Evolutionary conservation across 768 basidiomycete species (phyloP), one percentile per base, ranked within the genome.

Genomic region (Tylopilus intermedius): DNA sequence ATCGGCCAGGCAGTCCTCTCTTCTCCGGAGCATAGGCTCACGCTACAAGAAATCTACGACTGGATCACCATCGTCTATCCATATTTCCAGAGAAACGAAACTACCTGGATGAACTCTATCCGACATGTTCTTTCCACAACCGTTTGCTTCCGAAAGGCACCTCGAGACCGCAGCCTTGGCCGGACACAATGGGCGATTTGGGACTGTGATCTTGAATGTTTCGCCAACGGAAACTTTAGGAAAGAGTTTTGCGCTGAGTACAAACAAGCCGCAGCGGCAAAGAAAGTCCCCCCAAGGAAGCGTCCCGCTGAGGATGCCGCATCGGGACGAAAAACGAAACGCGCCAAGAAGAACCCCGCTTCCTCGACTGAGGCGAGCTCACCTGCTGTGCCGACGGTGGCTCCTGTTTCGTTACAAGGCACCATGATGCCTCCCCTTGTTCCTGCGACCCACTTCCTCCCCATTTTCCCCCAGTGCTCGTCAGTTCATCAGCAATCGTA

Each of bases 31-130:
- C 87, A 89, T 60, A 84, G 88, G 48, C 83, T 97, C 47, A 92
- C 92, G 2, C 77, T 98, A 24, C 90, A 94, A 67, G 93, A 98
- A 67, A 96, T 99, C 58, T 98, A 98, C 64, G 86, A 90, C 65
- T 99, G 83, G 80, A 94, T 99, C 62, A 91, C 90, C 43, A 89
- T 88, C 39, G 90, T 90, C 8, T 94, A 93, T 70, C 94, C 96
- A 7, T 84, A 86, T 65, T 99, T 91, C 73, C 91, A 92, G 70
- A 86, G 89, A 53, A 87, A 88, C 21, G 94, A 97, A 62, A 81
- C 87, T 4, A 95, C 93, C 6, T 98, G 95, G 95, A 94, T 94
- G 83, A 96, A 96, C 70, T 94, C 92, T 50, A 92, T 98, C 54
- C 82, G 95, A n/a, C 94, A 98, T 70, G 94, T 94, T 45, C 78